Conservation (phyloP, 2,329 filamentous ascomycete species). For the Paecilomyces variotii region DNA sequence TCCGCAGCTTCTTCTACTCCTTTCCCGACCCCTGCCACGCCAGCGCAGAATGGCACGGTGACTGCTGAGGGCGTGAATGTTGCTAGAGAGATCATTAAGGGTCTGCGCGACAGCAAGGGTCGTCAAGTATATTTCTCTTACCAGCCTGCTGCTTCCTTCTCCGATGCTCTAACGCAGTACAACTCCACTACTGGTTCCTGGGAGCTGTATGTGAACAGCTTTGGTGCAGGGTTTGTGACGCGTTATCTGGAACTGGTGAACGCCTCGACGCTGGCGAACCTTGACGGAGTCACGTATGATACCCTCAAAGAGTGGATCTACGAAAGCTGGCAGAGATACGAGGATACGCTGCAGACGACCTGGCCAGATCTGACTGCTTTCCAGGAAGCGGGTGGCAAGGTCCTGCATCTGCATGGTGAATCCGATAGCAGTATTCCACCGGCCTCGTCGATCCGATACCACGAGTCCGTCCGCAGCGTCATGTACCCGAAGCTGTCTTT, state of each 20-base stretch:
- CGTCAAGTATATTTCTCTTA: slow-evolving; percentile 32
- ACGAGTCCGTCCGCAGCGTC: slow-evolving; percentile 43
- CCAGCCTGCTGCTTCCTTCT: slow-evolving; percentile 21
- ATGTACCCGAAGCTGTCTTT: slow-evolving; percentile 40
- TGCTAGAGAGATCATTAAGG: slow-evolving; percentile 21
- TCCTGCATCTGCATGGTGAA: slow-evolving; percentile 53
- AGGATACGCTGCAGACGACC: slow-evolving; percentile 47
- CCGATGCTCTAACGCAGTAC: slow-evolving; percentile 28
- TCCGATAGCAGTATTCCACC: slow-evolving; percentile 47
- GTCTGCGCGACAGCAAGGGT: slow-evolving; percentile 27
- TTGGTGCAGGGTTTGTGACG: slow-evolving; percentile 25
- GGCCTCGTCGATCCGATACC: slow-evolving; percentile 49
- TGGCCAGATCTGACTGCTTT: slow-evolving; percentile 46
- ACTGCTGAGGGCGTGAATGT: slow-evolving; percentile 12
- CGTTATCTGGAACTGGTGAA: slow-evolving; percentile 22
- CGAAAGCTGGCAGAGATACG: slow-evolving; percentile 41
- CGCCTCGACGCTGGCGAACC: slow-evolving; percentile 34
- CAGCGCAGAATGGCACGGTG: slow-evolving; percentile 14
- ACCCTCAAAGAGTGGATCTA: slow-evolving; percentile 50
- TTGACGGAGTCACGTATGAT: slow-evolving; percentile 48
- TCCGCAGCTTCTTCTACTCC: slow-evolving; percentile 6
- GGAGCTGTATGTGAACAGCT: slow-evolving; percentile 22
- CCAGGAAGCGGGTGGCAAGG: slow-evolving; percentile 44
- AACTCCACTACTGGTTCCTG: slow-evolving; percentile 23
- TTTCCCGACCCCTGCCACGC: slow-evolving; percentile 19